A percentile compares a stretch with the other conserved stretches of the same genome.
These are phyloP conservation scores for Sclerotinia sclerotiorum DNA, from an alignment of 2,329 filamentous ascomycete species.

Conservation along the genomic window DNA sequence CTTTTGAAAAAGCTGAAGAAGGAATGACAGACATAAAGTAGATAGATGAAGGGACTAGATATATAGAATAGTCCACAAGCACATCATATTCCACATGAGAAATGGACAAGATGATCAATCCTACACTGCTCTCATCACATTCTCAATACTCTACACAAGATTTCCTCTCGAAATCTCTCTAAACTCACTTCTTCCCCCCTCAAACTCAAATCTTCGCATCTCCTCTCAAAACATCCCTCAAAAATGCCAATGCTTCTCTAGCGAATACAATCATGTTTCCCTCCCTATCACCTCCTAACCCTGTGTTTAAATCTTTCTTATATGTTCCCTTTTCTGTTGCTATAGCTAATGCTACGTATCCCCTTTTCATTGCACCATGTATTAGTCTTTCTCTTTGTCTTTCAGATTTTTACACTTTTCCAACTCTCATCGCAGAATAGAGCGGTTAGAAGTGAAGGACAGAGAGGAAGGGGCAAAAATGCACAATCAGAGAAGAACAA, in stretches of 20 bases:
- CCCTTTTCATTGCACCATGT: slow-evolving; percentile 40
- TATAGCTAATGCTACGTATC: slow-evolving; percentile 64
- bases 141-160: neutral
- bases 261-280: slow-evolving; percentile 65
- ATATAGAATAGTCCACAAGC: neutral
- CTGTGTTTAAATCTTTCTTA: slow-evolving; percentile 57
- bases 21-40: rapidly evolving
- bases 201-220: slow-evolving; percentile 38
- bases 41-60: too few relatives aligned
- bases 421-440: neutral
- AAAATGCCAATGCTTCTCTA: slow-evolving; percentile 53
- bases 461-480: too few relatives aligned
- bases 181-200: rapidly evolving
- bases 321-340: slow-evolving; percentile 51
- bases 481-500: neutral
- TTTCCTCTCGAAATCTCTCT: neutral
- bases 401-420: too few relatives aligned
- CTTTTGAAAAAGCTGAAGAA: neutral
- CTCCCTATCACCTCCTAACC: slow-evolving; percentile 52
- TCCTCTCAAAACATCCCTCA: slow-evolving; percentile 54
- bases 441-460: too few relatives aligned
- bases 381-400: neutral
- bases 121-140: neutral
- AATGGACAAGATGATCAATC: neutral
- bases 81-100: neutral